A percentile compares a stretch with the other conserved stretches of the same genome.
These are phyloP conservation scores for Nakazawaea pomicola DNA, from an alignment of 805 yeast species.

Conservation along the genomic window DNA sequence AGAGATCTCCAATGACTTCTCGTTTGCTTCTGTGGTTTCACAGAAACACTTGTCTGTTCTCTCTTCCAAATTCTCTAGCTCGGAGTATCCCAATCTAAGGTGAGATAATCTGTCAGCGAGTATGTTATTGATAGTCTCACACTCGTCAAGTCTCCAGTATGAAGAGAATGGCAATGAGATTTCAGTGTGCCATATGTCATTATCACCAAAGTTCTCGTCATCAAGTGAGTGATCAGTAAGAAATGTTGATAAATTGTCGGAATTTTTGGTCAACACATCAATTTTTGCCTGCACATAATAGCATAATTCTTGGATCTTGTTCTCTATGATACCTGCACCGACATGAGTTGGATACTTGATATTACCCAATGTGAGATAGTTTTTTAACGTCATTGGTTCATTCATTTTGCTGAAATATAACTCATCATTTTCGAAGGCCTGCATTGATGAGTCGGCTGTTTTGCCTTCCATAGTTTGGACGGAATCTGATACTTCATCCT, in stretches of 20 bases:
- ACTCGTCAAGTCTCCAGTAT: conserved; percentile 27
- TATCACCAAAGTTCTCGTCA: conserved; percentile 18
- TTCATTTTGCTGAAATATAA: conserved; percentile 18
- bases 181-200: conserved; percentile 18
- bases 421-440: conserved; percentile 22
- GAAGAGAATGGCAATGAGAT: conserved; percentile 19
- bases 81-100: no score
- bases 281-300: conserved; percentile 27
- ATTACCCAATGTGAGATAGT: conserved; percentile 16
- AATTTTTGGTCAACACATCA: conserved; percentile 19
- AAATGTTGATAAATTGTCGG: conserved; percentile 17
- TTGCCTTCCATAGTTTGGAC: neutral
- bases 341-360: conserved; percentile 8
- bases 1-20: neutral
- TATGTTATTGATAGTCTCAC: conserved; percentile 14
- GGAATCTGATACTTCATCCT: neutral
- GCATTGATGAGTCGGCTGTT: conserved; percentile 5
- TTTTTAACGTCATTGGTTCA: conserved; percentile 21
- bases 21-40: neutral
- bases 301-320: conserved; percentile 22
- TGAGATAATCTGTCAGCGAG: neutral
- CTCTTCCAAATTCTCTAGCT: neutral
- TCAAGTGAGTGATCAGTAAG: conserved; percentile 22
- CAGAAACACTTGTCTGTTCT: neutral
- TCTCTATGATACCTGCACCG: conserved; percentile 15